Evolutionary conservation across 2,329 filamentous ascomycete species (phyloP).

Genomic region (Ceratocystis albifundus): DNA sequence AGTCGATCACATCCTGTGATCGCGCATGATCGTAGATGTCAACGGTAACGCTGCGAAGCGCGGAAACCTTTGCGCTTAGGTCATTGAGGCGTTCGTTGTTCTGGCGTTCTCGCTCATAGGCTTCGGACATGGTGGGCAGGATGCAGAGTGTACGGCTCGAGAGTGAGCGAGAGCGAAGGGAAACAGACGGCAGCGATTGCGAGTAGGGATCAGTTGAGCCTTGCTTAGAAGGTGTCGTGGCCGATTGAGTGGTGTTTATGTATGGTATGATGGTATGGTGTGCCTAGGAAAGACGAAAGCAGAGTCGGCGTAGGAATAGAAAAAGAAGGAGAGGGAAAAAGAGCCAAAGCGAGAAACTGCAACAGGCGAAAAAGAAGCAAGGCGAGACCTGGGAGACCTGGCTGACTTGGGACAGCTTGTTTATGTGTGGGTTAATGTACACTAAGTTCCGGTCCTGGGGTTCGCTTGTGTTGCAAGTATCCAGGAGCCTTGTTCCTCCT

Average conservation of each 20-base stretch:
- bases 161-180: neutral
- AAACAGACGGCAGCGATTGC: neutral
- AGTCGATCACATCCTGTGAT: constrained; percentile 77
- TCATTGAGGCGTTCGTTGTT: constrained; percentile 92
- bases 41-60: constrained; percentile 83
- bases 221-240: too few species aligned
- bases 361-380: neutral
- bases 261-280: too few species aligned
- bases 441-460: neutral
- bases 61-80: constrained; percentile 80
- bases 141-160: neutral
- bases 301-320: neutral
- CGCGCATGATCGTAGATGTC: constrained; percentile 97
- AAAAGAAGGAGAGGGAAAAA: neutral
- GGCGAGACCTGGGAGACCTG: neutral
- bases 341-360: neutral
- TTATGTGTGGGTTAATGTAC: neutral
- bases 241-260: neutral
- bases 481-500: neutral
- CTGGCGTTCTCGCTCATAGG: constrained; percentile 72
- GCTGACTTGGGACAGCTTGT: constrained; percentile 1
- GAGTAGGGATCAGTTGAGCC: too few species aligned
- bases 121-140: constrained; percentile 50
- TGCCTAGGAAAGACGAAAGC: too few species aligned
- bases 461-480: constrained; percentile 11